Evolutionary conservation across 2,329 filamentous ascomycete genomes (phyloP).

Genomic region (Magnaporthiopsis rhizophila): DNA sequence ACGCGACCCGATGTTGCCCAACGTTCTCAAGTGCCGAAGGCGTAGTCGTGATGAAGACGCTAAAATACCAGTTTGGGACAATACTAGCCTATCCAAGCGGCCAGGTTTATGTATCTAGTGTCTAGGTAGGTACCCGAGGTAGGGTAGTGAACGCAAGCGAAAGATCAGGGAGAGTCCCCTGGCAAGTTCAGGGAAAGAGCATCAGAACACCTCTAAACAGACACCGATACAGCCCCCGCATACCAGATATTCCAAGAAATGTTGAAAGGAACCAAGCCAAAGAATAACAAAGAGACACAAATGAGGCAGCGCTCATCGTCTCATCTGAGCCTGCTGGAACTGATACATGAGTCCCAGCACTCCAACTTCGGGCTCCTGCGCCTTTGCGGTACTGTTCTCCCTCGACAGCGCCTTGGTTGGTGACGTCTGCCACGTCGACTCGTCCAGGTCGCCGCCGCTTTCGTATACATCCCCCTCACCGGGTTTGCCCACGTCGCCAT

Average conservation of each 20-base stretch:
- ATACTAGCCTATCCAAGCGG: too few species aligned
- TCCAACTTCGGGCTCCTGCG: slow-evolving; percentile 41
- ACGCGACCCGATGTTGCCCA: not conserved
- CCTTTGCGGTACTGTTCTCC: slow-evolving; percentile 40
- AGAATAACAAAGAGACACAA: not conserved
- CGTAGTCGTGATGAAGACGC: not conserved
- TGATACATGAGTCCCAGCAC: slow-evolving; percentile 52
- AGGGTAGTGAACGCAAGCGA: too few species aligned
- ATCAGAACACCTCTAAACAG: not conserved
- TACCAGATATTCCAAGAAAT: not conserved
- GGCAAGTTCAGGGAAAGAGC: too few species aligned
- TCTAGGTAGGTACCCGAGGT: too few species aligned
- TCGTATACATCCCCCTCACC: slow-evolving; percentile 53
- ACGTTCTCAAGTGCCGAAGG: not conserved
- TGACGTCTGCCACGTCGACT: slow-evolving; percentile 53
- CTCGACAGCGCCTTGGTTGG: slow-evolving; percentile 42
- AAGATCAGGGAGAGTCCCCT: too few species aligned
- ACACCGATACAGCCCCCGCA: not conserved
- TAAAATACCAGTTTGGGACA: not conserved
- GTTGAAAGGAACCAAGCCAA: not conserved
- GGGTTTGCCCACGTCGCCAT: slow-evolving; percentile 32
- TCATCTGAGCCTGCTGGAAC: slow-evolving; percentile 47
- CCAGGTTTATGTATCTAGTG: too few species aligned
- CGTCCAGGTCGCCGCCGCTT: slow-evolving; percentile 42
- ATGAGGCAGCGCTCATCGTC: not conserved